Evolutionary conservation across 1,139 yeast species (phyloP), one percentile per base, ranked within the genome.

Genomic region (Geotrichum cucujoidarum): DNA sequence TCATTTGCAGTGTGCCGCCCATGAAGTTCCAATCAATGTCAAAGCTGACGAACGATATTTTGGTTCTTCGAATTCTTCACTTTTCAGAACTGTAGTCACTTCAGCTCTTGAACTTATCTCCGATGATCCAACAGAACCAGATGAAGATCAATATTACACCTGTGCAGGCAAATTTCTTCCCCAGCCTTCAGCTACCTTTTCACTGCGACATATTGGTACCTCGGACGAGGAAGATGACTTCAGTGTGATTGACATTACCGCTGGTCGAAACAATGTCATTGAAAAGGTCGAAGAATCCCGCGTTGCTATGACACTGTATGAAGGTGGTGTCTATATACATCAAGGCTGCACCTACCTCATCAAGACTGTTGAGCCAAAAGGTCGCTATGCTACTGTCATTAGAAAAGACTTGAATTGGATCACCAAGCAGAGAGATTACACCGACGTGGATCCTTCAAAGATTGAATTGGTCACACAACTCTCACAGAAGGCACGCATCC

Each of bases 1-100:
- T 36, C 98, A 92, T 68, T 64, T 90, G 29, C 97, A 90, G 59
- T 92, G 98, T 71, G 97, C 97, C 0, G 95, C 97, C 0, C 84
- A 78, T 61, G 99, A 92, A 61, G 60, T 76, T 33, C 92, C 95
- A 0, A 70, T 92, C 2, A 61, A 65, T 40, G 51, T 75, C 3
- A 73, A 71, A 0, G 62, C 67, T 2, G 96, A 89, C 57, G 55
- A 61, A 3, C 61, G 65, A 46, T 88, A 80, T 72, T 85, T 90
- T 51, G 69, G 61, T 10, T 33, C 42, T 17, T 35, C 43, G 3
- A 5, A 17, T 6, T 24, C 13, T 24, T 25, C 17, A 3, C 27
- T 36, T 6, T 46, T 49, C 35, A 17, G 35, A 1, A 53, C 48
- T 5, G 30, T 57, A n/a, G 56, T 49, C 13, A 35, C 35, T 13